Evolutionary conservation across 2,329 filamentous ascomycete species (phyloP).

Genomic region (Blastomyces parvus): DNA sequence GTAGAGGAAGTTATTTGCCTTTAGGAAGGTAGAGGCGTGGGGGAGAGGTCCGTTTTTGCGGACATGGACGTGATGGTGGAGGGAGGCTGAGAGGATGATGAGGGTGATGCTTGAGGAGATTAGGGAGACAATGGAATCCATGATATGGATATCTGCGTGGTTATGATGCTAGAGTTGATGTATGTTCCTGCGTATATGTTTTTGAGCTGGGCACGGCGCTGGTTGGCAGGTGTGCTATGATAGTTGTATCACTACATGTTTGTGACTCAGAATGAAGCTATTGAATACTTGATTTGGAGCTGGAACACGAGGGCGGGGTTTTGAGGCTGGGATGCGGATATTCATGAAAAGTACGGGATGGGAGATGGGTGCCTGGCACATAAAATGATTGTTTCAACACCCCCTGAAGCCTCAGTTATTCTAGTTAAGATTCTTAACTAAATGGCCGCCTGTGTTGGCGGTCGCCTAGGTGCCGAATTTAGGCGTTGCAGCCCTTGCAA

Average conservation of each 20-base stretch:
- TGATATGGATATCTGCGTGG: not conserved
- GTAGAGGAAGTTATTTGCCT: constrained; percentile 16
- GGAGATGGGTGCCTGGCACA: not conserved
- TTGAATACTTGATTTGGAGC: not conserved
- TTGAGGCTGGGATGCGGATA: not conserved
- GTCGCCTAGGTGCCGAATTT: not conserved
- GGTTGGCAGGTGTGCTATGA: no score
- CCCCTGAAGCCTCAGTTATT: not conserved
- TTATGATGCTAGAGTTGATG: not conserved
- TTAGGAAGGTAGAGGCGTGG: constrained; percentile 10
- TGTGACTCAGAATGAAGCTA: no score
- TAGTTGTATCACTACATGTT: no score
- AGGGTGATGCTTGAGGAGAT: constrained; percentile 9
- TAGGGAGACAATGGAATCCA: not conserved
- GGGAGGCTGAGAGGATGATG: constrained; percentile 14
- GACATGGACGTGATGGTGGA: constrained; percentile 13
- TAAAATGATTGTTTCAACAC: not conserved
- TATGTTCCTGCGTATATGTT: not conserved
- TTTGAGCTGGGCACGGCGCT: no score
- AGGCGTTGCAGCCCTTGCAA: not conserved
- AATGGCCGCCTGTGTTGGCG: not conserved
- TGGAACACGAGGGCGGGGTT: not conserved
- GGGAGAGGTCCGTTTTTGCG: constrained; percentile 12
- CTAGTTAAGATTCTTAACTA: not conserved
- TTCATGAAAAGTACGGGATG: no score